phyloP scores from a whole-genome alignment of 176 grass and related monocot genomes.

The Triticum turgidum region DNA sequence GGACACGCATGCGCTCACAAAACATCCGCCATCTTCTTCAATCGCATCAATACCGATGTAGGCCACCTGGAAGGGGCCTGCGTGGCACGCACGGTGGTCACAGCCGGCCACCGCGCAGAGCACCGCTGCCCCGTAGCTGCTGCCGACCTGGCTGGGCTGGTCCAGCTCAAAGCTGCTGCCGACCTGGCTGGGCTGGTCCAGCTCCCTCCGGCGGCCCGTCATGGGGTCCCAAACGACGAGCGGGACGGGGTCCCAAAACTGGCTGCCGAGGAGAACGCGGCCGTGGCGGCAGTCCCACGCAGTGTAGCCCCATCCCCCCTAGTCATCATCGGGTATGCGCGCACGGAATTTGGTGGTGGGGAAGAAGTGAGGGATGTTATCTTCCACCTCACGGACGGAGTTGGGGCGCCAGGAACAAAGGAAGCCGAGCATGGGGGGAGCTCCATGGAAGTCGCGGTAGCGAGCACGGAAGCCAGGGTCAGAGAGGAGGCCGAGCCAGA shows the following conservation, averaged over 20 bases:
- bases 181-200: too few species aligned
- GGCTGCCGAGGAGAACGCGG: background rate
- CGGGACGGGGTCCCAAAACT: fast-evolving
- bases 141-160: background rate
- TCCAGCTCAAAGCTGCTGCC: background rate
- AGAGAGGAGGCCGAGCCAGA: too few species aligned
- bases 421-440: background rate
- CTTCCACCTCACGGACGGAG: background rate
- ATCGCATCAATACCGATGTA: too few species aligned
- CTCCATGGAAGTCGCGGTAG: too few species aligned
- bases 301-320: fast-evolving
- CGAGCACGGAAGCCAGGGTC: too few species aligned
- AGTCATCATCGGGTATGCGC: background rate
- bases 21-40: too few species aligned
- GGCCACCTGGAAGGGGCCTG: too few species aligned
- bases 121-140: too few species aligned
- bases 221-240: background rate
- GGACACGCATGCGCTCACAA: too few species aligned
- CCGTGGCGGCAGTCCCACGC: background rate
- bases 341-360: background rate
- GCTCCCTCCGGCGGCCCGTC: background rate
- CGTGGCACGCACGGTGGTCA: too few species aligned
- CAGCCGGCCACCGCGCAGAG: too few species aligned
- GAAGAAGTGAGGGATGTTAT: background rate
- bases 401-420: background rate